phyloP scores from a whole-genome alignment of 2,329 filamentous ascomycete genomes.

The Penicillium sp. region DNA sequence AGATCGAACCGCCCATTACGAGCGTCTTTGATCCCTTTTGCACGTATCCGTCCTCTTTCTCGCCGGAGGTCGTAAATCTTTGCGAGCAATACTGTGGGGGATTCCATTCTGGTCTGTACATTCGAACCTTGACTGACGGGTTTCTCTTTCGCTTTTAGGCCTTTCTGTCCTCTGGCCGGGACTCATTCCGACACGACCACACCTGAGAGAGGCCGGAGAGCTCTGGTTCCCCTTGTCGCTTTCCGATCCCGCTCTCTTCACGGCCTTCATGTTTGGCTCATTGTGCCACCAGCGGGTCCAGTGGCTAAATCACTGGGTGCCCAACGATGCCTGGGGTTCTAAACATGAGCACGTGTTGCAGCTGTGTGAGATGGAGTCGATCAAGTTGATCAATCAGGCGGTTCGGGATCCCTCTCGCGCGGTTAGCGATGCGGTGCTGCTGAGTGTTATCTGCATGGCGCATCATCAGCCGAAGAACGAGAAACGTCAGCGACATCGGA shows the following conservation, averaged over 20 bases:
- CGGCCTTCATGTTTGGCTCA: slow-evolving; percentile 32
- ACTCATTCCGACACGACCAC: slow-evolving; percentile 18
- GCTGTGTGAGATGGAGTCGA: slow-evolving; percentile 33
- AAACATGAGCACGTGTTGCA: slow-evolving; percentile 26
- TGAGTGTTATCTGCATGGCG: slow-evolving; percentile 38
- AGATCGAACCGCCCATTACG: slow-evolving; percentile 23
- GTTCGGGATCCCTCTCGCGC: slow-evolving; percentile 32
- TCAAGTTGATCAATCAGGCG: slow-evolving; percentile 36
- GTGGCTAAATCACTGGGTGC: slow-evolving; percentile 27
- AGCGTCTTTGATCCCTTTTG: slow-evolving; percentile 28
- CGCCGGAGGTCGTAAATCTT: slow-evolving; percentile 22
- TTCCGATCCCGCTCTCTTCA: slow-evolving; percentile 29
- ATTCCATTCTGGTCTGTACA: not conserved
- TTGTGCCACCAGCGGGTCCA: slow-evolving; percentile 34
- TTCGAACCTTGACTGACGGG: not conserved
- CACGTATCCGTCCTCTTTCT: slow-evolving; percentile 23
- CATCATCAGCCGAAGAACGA: slow-evolving; percentile 29
- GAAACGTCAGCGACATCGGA: slow-evolving; percentile 9
- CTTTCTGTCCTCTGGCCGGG: slow-evolving; percentile 30
- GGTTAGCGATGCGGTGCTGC: slow-evolving; percentile 34
- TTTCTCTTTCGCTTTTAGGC: slow-evolving; percentile 10
- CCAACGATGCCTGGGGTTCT: slow-evolving; percentile 18
- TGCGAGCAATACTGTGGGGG: slow-evolving; percentile 28
- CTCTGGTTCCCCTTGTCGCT: slow-evolving; percentile 33
- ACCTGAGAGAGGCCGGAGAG: slow-evolving; percentile 6